Percentiles rank a stretch among this genome's conserved stretches.
These are phyloP conservation scores for Salisapilia sapeloensis DNA, from an alignment of 352 stramenopile species.

Conservation along the genomic window DNA sequence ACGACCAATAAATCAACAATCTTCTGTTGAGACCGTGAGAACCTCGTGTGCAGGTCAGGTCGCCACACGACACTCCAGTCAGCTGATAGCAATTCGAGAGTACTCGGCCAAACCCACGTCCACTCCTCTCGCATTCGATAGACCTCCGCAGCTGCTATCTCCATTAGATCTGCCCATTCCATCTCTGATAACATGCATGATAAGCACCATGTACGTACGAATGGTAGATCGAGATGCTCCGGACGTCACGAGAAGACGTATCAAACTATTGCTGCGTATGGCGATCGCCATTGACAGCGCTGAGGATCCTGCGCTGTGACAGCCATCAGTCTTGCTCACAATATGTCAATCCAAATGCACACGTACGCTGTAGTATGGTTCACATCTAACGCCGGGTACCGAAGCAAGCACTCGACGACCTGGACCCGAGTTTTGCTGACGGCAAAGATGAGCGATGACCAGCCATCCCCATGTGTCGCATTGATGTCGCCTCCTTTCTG, in stretches of 20 bases:
- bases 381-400: constrained; percentile 15
- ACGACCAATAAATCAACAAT: constrained; percentile 24
- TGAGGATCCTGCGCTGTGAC: constrained; percentile 24
- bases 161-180: not conserved
- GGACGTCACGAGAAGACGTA: constrained; percentile 16
- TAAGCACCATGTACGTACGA: constrained; percentile 7
- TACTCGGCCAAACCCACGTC: constrained; percentile 14
- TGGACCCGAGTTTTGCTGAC: constrained; percentile 24
- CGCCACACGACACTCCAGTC: constrained; percentile 44
- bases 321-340: not conserved
- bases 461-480: constrained; percentile 29
- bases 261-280: constrained; percentile 21
- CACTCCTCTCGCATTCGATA: constrained; percentile 7
- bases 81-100: constrained; percentile 26
- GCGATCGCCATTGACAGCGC: constrained; percentile 32
- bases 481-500: constrained; percentile 21
- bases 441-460: constrained; percentile 54
- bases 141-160: constrained; percentile 8
- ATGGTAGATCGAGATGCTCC: constrained; percentile 41
- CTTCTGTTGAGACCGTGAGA: constrained; percentile 25
- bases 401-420: constrained; percentile 21
- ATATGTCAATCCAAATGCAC: not conserved
- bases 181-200: not conserved
- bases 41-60: constrained; percentile 23
- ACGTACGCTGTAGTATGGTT: constrained; percentile 42